Conservation (phyloP, 2,329 filamentous ascomycete species). For the Colletotrichum magnum region DNA sequence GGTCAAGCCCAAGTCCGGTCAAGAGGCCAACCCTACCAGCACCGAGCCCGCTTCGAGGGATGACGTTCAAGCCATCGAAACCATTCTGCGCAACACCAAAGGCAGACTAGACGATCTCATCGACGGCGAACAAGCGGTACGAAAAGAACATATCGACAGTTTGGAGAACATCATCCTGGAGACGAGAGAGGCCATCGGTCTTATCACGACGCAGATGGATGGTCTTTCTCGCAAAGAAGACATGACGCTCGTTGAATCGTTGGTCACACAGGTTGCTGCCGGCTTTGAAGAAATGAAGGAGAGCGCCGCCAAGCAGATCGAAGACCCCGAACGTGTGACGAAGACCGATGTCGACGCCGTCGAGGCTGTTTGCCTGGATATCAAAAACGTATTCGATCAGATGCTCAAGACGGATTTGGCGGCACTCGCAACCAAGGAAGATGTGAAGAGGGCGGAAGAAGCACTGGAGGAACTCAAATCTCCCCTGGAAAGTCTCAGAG, state of each 20-base stretch:
- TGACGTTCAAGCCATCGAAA: slow-evolving; percentile 92
- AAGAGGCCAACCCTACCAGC: slow-evolving; percentile 42
- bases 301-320: slow-evolving; percentile 65
- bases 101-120: slow-evolving; percentile 86
- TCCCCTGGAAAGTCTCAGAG: slow-evolving; percentile 26
- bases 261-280: slow-evolving; percentile 83
- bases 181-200: slow-evolving; percentile 79
- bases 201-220: slow-evolving; percentile 77
- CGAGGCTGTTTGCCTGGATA: slow-evolving; percentile 85
- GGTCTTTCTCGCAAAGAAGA: slow-evolving; percentile 84
- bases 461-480: slow-evolving; percentile 61
- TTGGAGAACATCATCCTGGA: slow-evolving; percentile 79
- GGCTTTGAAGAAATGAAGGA: slow-evolving; percentile 82
- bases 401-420: slow-evolving; percentile 80
- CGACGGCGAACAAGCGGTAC: slow-evolving; percentile 78
- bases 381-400: slow-evolving; percentile 83
- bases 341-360: slow-evolving; percentile 89
- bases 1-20: slow-evolving; percentile 51
- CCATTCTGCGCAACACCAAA: slow-evolving; percentile 90
- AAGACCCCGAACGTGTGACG: slow-evolving; percentile 76
- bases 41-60: slow-evolving; percentile 77
- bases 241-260: slow-evolving; percentile 80
- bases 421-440: slow-evolving; percentile 80
- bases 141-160: slow-evolving; percentile 75
- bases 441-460: slow-evolving; percentile 79